phyloP scores from a whole-genome alignment of 164 flowering plant genomes.

The Tetrastigma voinierianum region DNA sequence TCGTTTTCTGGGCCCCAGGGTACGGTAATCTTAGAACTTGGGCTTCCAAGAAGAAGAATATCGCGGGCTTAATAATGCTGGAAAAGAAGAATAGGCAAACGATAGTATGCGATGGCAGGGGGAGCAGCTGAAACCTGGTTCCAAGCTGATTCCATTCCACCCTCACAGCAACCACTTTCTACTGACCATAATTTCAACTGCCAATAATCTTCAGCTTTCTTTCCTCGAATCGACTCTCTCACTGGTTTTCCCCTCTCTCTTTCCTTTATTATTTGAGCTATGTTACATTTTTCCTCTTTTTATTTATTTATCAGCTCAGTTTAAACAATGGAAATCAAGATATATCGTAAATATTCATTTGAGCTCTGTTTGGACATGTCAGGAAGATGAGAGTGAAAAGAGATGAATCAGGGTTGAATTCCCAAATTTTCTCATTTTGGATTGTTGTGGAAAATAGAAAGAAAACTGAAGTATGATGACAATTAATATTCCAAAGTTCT shows the following conservation, averaged over 20 bases:
- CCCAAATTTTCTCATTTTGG: too few relatives aligned
- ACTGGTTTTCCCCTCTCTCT: slow-evolving; percentile 36
- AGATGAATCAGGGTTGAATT: too few relatives aligned
- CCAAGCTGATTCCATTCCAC: slow-evolving; percentile 9
- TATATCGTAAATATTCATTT: background rate
- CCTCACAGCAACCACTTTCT: slow-evolving; percentile 66
- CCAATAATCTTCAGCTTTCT: slow-evolving; percentile 57
- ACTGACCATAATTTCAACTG: slow-evolving; percentile 50
- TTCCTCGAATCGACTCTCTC: slow-evolving; percentile 73
- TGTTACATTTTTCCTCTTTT: background rate
- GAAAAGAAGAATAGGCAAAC: background rate
- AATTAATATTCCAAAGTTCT: too few relatives aligned
- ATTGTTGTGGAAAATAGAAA: too few relatives aligned
- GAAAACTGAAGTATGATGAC: too few relatives aligned
- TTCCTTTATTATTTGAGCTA: background rate
- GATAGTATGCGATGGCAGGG: background rate
- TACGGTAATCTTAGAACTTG: too few relatives aligned
- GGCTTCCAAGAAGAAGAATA: slow-evolving; percentile 22
- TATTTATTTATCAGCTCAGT: too few relatives aligned
- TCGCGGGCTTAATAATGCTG: background rate
- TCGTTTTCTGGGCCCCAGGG: slow-evolving; percentile 29
- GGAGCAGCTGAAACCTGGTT: slow-evolving; percentile 4
- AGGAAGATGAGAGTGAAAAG: background rate
- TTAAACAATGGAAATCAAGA: too few relatives aligned
- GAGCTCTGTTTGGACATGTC: background rate